Percentiles rank a stretch among this genome's conserved stretches.
Evolutionary conservation across 2,329 filamentous ascomycete genomes (phyloP).

Genomic region (Didymella arachidicola): DNA sequence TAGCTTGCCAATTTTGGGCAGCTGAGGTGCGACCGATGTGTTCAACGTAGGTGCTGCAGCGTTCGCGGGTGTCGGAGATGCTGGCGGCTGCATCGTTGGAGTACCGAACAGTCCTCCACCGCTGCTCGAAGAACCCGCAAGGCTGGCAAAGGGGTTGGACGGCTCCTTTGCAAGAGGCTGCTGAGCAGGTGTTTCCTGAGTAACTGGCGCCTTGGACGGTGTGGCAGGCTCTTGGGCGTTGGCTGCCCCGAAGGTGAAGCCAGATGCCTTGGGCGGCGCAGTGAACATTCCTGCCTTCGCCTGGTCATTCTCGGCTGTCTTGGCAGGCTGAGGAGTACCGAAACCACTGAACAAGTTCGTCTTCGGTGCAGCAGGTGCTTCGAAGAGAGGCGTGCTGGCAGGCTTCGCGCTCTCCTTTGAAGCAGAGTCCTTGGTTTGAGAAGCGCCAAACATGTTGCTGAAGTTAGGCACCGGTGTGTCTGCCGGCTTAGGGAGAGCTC

Average conservation of each 20-base stretch:
- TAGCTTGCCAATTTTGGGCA: conserved; percentile 37
- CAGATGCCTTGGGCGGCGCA: conserved; percentile 32
- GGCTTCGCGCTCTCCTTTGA: conserved; percentile 16
- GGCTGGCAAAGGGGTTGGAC: conserved; percentile 28
- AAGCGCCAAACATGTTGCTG: conserved; percentile 26
- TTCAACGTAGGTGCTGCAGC: conserved; percentile 17
- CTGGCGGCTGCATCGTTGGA: conserved; percentile 24
- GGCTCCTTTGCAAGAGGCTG: conserved; percentile 19
- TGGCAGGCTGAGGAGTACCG: conserved; percentile 35
- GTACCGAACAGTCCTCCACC: conserved; percentile 27
- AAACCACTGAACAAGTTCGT: conserved; percentile 33
- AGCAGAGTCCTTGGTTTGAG: conserved; percentile 22
- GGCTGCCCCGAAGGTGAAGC: conserved; percentile 31
- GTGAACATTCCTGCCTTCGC: conserved; percentile 28
- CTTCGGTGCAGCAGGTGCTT: conserved; percentile 28
- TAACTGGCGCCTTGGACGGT: conserved; percentile 17
- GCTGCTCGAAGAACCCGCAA: conserved; percentile 23
- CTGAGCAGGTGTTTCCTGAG: conserved; percentile 22
- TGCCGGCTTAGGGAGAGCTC: conserved; percentile 26
- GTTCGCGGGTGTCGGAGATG: conserved; percentile 24
- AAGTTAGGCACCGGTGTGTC: conserved; percentile 19
- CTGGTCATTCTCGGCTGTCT: conserved; percentile 26
- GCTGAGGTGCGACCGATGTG: conserved; percentile 19
- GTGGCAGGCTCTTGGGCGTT: conserved; percentile 19
- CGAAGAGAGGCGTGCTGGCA: conserved; percentile 10